These are phyloP conservation scores for Tetracladium maxilliforme DNA, from an alignment of 2,329 filamentous ascomycete genomes.

Conservation along the genomic window DNA sequence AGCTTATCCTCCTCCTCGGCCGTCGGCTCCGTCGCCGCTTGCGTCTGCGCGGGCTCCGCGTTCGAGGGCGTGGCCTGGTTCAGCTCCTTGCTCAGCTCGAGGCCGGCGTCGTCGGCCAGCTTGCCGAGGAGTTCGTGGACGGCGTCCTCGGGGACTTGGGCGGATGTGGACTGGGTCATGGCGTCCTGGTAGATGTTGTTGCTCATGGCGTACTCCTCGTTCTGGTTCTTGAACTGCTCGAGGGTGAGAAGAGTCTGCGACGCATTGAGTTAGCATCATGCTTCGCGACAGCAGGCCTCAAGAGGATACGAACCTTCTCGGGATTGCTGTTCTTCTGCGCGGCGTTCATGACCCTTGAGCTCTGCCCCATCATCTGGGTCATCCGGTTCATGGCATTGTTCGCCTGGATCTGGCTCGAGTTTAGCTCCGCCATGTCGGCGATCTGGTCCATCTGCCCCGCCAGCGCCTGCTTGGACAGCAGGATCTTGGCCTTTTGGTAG, in stretches of 20 bases:
- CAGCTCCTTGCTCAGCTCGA: conserved; percentile 71
- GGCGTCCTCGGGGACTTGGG: conserved; percentile 64
- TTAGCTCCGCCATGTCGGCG: conserved; percentile 48
- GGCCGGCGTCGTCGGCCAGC: conserved; percentile 75
- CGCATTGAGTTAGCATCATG: neutral
- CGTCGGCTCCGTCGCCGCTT: conserved; percentile 48
- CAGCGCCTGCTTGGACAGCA: conserved; percentile 45
- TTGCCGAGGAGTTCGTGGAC: conserved; percentile 76
- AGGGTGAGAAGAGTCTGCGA: conserved; percentile 39
- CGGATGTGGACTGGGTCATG: conserved; percentile 63
- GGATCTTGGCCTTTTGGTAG: conserved; percentile 47
- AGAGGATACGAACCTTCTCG: conserved; percentile 30
- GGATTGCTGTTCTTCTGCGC: conserved; percentile 44
- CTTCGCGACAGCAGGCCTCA: conserved; percentile 1
- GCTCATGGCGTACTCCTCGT: conserved; percentile 50
- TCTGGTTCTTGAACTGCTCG: conserved; percentile 45
- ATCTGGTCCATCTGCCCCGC: conserved; percentile 50
- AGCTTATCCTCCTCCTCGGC: conserved; percentile 69
- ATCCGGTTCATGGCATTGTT: conserved; percentile 52
- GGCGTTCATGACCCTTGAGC: conserved; percentile 39
- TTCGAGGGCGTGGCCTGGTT: conserved; percentile 43
- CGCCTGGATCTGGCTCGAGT: conserved; percentile 45
- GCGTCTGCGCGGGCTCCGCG: conserved; percentile 41
- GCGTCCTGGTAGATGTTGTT: conserved; percentile 84
- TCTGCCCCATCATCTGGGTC: conserved; percentile 48